Evolutionary conservation across 2,329 filamentous ascomycete species (phyloP), one percentile per base, ranked within the genome.

Genomic region (Pyricularia sp.): DNA sequence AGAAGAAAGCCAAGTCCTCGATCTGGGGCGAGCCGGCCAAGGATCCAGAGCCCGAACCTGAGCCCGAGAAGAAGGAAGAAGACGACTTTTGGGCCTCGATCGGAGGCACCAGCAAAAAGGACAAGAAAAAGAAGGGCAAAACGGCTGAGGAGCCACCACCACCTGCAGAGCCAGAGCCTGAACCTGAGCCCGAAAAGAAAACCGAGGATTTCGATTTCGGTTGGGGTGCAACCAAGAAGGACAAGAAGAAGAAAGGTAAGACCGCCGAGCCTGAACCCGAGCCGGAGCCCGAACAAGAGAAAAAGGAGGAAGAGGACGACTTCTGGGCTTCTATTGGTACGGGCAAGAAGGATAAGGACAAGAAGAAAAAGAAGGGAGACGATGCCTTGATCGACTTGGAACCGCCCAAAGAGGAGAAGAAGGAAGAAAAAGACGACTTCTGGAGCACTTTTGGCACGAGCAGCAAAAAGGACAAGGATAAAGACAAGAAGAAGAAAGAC

Each of bases 321-420:
- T 70, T 70, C 55, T 73, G 71, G 72, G 28, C 63, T 26, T 64
- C n/a, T 26, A 71, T 70, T 70, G 69, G 70, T 64, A 70, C 70
- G 28, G 31, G 36, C 12, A 71, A 73, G 23, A 70, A 72, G 69
- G 31, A 33, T 4, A 69, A 74, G 17, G 42, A 50, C 42, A 50
- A 50, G 42, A 50, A 50, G 42, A 50, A 50, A 50, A 50, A 50
- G 28, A 77, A 77, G 58, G 75, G 77, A 23, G 77, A 81, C 69
- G 77, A 79, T 64, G 75, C 77, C 26, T 83, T 81, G 74, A 75
- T 84, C 64, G 80, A 83, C 71, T 81, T 83, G 61, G 73, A 75
- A 66, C 69, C 69, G 31, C 70, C 64, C 33, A 68, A 69, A 65
- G 70, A 70, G 50, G 68, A 70, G 67, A 65, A 71, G 70, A 76